phyloP scores from a whole-genome alignment of 768 basidiomycete genomes.

The Suillus plorans region DNA sequence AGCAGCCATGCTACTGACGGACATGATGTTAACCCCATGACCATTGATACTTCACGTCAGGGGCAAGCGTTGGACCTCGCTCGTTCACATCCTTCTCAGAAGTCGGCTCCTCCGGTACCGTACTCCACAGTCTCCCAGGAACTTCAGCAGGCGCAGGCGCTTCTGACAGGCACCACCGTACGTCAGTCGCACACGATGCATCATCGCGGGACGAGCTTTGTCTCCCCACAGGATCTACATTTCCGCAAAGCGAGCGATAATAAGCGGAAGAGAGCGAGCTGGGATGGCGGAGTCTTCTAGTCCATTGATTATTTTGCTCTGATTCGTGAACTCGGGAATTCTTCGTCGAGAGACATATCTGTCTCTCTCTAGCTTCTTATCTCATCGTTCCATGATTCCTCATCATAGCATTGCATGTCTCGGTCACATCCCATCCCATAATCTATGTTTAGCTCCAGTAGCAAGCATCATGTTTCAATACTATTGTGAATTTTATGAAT shows the following conservation, averaged over 20 bases:
- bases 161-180: conserved; percentile 19
- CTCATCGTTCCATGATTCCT: conserved; percentile 13
- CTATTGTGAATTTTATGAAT: conserved; percentile 1
- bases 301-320: conserved; percentile 4
- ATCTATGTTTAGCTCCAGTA: conserved; percentile 9
- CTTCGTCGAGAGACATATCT: conserved; percentile 7
- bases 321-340: not conserved
- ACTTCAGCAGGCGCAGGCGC: conserved; percentile 31
- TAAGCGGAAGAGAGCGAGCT: conserved; percentile 58
- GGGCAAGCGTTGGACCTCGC: conserved; percentile 54
- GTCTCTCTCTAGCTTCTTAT: conserved; percentile 6
- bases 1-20: conserved; percentile 31
- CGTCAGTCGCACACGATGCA: conserved; percentile 30
- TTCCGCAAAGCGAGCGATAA: conserved; percentile 48
- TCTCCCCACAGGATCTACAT: conserved; percentile 52
- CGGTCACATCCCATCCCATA: not conserved
- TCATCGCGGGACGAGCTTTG: conserved; percentile 52
- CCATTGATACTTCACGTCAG: conserved; percentile 33
- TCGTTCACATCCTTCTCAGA: conserved; percentile 33
- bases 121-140: conserved; percentile 31
- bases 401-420: conserved; percentile 6
- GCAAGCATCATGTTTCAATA: conserved; percentile 4
- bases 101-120: conserved; percentile 25
- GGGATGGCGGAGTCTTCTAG: conserved; percentile 46
- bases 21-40: conserved; percentile 21